phyloP scores from a whole-genome alignment of 2,329 filamentous ascomycete species.

The Penicillium sp. region DNA sequence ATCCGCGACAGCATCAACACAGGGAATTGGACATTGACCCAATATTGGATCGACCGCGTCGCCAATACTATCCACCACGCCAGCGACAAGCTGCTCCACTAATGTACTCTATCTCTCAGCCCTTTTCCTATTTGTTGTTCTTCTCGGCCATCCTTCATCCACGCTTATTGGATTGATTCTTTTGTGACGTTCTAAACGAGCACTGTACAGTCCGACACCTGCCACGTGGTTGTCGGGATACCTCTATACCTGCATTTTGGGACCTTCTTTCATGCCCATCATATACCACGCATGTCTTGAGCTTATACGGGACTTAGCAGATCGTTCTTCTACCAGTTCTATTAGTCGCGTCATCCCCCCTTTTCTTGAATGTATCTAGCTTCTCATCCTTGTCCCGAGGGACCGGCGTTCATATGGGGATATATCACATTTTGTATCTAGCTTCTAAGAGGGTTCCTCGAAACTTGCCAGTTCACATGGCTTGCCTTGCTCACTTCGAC shows the following conservation, averaged over 20 bases:
- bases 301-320: neutral
- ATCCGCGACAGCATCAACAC: constrained; percentile 75
- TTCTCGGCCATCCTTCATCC: constrained; percentile 1
- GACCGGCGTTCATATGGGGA: constrained; percentile 11
- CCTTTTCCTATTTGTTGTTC: neutral
- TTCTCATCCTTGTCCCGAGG: constrained; percentile 8
- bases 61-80: constrained; percentile 66
- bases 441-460: neutral
- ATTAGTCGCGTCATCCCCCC: neutral
- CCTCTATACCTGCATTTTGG: constrained; percentile 17
- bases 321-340: neutral
- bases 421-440: constrained; percentile 9
- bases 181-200: constrained; percentile 7
- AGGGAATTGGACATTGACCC: constrained; percentile 67
- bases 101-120: constrained; percentile 14
- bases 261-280: constrained; percentile 6
- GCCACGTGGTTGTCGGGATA: neutral
- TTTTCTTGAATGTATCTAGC: constrained; percentile 6
- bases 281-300: constrained; percentile 14
- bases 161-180: constrained; percentile 6
- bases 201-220: constrained; percentile 21
- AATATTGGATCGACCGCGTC: constrained; percentile 67
- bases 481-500: neutral
- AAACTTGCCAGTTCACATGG: neutral
- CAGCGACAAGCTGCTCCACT: constrained; percentile 48